These are phyloP conservation scores for Septoria linicola DNA, from an alignment of 2,329 filamentous ascomycete genomes.

Conservation along the genomic window DNA sequence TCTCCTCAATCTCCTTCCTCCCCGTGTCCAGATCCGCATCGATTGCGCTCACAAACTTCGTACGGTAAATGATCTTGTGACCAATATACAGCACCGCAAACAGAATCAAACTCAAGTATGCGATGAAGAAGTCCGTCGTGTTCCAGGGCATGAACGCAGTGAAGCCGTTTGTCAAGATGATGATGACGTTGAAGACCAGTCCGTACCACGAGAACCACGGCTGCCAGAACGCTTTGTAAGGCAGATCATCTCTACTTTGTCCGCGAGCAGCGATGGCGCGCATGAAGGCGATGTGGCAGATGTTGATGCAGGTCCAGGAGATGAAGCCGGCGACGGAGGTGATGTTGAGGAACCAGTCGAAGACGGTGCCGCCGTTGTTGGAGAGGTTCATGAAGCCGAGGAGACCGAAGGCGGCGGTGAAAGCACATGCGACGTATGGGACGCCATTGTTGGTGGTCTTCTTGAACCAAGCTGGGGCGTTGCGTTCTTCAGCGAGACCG, in stretches of 20 bases:
- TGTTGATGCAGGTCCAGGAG: slow-evolving; percentile 68
- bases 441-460: slow-evolving; percentile 63
- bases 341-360: slow-evolving; percentile 70
- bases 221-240: slow-evolving; percentile 67
- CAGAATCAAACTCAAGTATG: slow-evolving; percentile 69
- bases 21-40: slow-evolving; percentile 48
- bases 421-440: slow-evolving; percentile 68
- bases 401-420: slow-evolving; percentile 66
- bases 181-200: slow-evolving; percentile 62
- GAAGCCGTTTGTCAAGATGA: slow-evolving; percentile 76
- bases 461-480: slow-evolving; percentile 54
- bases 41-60: slow-evolving; percentile 41
- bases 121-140: slow-evolving; percentile 68
- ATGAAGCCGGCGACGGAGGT: slow-evolving; percentile 73
- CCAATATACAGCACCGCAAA: slow-evolving; percentile 68
- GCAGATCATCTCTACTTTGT: slow-evolving; percentile 64
- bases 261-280: slow-evolving; percentile 69
- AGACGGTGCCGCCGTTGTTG: slow-evolving; percentile 66
- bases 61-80: slow-evolving; percentile 65
- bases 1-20: slow-evolving; percentile 40
- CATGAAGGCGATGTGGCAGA: slow-evolving; percentile 71
- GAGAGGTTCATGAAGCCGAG: slow-evolving; percentile 73
- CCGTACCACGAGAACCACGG: slow-evolving; percentile 71
- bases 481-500: slow-evolving; percentile 62
- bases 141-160: slow-evolving; percentile 73